These are phyloP conservation scores for Cyclostephanos tholiformis DNA, from an alignment of 108 stramenopile genomes.

Conservation along the genomic window DNA sequence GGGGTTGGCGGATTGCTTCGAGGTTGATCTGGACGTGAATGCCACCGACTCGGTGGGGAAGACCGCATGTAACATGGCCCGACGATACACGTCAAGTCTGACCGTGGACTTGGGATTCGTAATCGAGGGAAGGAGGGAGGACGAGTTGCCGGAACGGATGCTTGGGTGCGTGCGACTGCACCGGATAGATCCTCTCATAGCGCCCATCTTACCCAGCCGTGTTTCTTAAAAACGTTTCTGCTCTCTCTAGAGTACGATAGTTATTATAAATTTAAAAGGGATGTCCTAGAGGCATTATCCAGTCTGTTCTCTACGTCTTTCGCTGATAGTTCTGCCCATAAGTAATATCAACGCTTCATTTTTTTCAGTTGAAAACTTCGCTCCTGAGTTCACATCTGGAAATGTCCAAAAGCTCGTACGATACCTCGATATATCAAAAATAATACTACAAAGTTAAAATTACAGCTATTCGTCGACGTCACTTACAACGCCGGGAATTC, in stretches of 20 bases:
- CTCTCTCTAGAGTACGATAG: no score
- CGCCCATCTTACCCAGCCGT: constrained; percentile 54
- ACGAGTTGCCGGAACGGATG: constrained; percentile 87
- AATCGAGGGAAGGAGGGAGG: constrained; percentile 66
- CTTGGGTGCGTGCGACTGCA: constrained; percentile 73
- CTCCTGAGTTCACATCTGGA: no score
- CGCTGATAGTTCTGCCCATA: background rate
- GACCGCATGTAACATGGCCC: constrained; percentile 62
- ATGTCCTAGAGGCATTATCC: background rate
- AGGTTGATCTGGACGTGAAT: constrained; percentile 80
- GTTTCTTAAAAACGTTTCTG: background rate
- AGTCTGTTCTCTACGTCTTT: background rate
- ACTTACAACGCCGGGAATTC: constrained; percentile 26
- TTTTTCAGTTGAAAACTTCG: background rate
- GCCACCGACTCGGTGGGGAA: constrained; percentile 72
- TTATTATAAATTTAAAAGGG: background rate
- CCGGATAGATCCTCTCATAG: constrained; percentile 72
- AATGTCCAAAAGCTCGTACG: background rate
- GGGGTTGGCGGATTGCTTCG: constrained; percentile 68
- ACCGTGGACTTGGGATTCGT: constrained; percentile 83
- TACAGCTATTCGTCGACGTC: background rate
- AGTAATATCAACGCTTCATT: background rate
- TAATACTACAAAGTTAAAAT: no score
- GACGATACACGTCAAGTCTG: constrained; percentile 68
- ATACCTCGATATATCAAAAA: no score